These are phyloP conservation scores for Kodamaea jinghongensis DNA, from an alignment of 805 yeast genomes.

Conservation along the genomic window DNA sequence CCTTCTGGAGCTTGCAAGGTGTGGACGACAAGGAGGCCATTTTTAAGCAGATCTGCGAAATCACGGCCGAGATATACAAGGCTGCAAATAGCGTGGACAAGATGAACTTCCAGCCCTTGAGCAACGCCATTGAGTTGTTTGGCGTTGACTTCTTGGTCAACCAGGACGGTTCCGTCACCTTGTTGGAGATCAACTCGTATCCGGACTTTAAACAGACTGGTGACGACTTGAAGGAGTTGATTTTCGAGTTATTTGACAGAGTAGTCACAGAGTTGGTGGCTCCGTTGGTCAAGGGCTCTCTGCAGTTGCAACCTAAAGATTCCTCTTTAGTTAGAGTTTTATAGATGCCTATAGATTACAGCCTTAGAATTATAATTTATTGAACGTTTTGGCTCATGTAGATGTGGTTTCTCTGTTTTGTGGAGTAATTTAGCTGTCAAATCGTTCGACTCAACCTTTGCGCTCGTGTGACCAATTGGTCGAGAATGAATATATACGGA, in stretches of 20 bases:
- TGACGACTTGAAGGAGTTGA: constrained; percentile 59
- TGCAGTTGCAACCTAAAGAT: neutral
- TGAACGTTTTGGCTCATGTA: no score
- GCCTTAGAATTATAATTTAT: no score
- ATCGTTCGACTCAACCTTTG: no score
- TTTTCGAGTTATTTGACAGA: constrained; percentile 62
- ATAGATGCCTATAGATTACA: neutral
- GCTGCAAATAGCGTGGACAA: constrained; percentile 83
- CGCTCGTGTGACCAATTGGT: no score
- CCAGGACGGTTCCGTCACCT: constrained; percentile 47
- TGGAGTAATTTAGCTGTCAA: no score
- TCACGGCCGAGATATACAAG: constrained; percentile 66
- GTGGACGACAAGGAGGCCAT: constrained; percentile 37
- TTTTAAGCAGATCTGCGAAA: constrained; percentile 53
- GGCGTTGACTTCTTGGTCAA: constrained; percentile 88
- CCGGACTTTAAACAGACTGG: constrained; percentile 99
- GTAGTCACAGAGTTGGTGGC: constrained; percentile 48
- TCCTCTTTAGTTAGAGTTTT: constrained; percentile 4
- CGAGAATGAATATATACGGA: no score
- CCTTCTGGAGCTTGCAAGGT: constrained; percentile 57
- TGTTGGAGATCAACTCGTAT: constrained; percentile 87
- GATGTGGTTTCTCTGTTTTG: no score
- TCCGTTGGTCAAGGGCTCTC: constrained; percentile 39
- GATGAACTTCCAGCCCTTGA: constrained; percentile 78
- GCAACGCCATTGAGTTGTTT: constrained; percentile 79